A percentile compares a stretch with the other conserved stretches of the same genome.
phyloP scores from a whole-genome alignment of 768 basidiomycete genomes.

The Mycena leptocephala region DNA sequence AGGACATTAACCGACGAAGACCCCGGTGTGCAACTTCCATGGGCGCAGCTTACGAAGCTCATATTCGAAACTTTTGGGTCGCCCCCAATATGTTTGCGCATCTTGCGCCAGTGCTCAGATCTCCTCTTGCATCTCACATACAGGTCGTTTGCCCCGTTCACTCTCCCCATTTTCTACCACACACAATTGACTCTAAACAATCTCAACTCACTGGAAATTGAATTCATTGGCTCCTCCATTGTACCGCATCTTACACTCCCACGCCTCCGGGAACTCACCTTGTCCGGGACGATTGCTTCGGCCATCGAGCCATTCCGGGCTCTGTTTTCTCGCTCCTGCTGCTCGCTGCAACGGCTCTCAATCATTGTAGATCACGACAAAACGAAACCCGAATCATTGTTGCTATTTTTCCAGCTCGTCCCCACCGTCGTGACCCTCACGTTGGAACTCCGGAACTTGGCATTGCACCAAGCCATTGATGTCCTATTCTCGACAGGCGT shows the following conservation, averaged over 20 bases:
- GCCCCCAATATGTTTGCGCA: not conserved
- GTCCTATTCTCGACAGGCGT: not conserved
- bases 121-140: not conserved
- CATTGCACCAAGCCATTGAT: not conserved
- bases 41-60: not conserved
- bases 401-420: not conserved
- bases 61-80: not conserved
- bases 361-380: not conserved
- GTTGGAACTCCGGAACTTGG: not conserved
- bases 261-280: not conserved
- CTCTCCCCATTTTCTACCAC: not conserved
- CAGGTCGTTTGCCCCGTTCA: not conserved
- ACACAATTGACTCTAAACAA: not conserved
- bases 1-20: no score
- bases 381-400: not conserved
- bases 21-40: not conserved
- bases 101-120: not conserved
- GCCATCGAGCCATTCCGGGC: not conserved
- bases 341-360: not conserved
- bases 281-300: not conserved
- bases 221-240: not conserved
- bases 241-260: conserved; percentile 2
- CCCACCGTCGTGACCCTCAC: not conserved
- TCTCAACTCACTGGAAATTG: not conserved
- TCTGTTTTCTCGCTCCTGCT: not conserved